These are phyloP conservation scores for Fusarium mexicanum DNA, from an alignment of 2,329 filamentous ascomycete genomes.

Conservation along the genomic window DNA sequence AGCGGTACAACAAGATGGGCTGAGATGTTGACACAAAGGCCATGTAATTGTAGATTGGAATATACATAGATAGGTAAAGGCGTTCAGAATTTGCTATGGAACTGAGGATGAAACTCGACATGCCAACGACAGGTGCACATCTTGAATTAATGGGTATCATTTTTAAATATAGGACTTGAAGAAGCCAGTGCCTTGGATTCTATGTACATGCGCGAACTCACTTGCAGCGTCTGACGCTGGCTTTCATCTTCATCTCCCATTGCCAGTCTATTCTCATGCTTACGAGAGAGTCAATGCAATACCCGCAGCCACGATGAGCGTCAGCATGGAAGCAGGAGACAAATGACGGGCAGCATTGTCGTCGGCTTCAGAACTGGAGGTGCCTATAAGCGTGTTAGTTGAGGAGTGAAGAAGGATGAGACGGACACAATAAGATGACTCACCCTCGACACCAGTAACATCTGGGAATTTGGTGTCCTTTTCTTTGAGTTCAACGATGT, in stretches of 20 bases:
- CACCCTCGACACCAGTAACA: slow-evolving; percentile 55
- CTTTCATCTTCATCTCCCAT: neutral
- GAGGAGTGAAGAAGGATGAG: neutral
- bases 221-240: neutral
- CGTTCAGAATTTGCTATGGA: neutral
- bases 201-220: neutral
- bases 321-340: slow-evolving; percentile 27
- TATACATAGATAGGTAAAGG: slow-evolving; percentile 7
- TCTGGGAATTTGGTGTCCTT: slow-evolving; percentile 53
- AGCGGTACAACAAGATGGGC: slow-evolving; percentile 68
- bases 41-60: neutral
- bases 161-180: neutral
- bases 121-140: neutral
- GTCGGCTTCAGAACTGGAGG: slow-evolving; percentile 17
- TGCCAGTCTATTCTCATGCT: neutral
- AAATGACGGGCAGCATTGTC: slow-evolving; percentile 34
- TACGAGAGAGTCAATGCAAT: slow-evolving; percentile 21
- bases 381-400: slow-evolving; percentile 33
- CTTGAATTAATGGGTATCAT: slow-evolving; percentile 18
- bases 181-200: neutral
- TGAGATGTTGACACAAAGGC: slow-evolving; percentile 1
- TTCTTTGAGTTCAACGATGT: slow-evolving; percentile 57
- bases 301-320: slow-evolving; percentile 32
- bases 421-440: slow-evolving; percentile 7
- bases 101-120: neutral